Conservation (phyloP, 139 green algal species). For the Chlamydomonas sp. region DNA sequence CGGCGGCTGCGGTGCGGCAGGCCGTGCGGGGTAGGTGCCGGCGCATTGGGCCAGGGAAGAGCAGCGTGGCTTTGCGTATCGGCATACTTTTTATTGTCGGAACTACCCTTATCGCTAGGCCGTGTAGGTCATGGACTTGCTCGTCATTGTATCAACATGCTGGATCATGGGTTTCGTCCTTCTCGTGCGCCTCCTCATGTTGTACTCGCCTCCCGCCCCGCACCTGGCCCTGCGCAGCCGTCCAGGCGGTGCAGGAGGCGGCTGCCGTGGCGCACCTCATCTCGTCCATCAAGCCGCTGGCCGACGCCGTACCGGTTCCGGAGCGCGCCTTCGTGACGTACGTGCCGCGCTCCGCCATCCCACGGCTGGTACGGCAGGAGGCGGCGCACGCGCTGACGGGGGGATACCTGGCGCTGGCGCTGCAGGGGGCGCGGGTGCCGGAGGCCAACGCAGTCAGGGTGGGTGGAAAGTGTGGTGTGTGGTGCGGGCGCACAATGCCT, state of each 20-base stretch:
- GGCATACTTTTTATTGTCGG: too few relatives aligned
- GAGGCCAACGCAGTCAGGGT: constrained; percentile 14
- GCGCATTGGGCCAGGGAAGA: too few relatives aligned
- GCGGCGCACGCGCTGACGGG: constrained; percentile 12
- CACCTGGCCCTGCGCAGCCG: background rate
- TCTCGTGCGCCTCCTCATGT: too few relatives aligned
- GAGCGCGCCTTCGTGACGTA: constrained; percentile 32
- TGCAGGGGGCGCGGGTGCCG: constrained; percentile 20
- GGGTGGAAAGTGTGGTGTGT: background rate
- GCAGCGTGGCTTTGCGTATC: too few relatives aligned
- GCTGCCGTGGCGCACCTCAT: background rate
- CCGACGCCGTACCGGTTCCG: constrained; percentile 26
- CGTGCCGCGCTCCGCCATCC: constrained; percentile 30
- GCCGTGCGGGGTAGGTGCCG: too few relatives aligned
- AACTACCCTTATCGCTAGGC: too few relatives aligned
- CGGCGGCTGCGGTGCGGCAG: too few relatives aligned
- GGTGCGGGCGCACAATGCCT: background rate
- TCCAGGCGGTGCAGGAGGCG: background rate
- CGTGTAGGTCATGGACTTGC: too few relatives aligned
- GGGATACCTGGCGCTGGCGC: constrained; percentile 21
- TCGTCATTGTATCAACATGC: too few relatives aligned
- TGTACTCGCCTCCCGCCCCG: too few relatives aligned
- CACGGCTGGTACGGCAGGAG: constrained; percentile 25
- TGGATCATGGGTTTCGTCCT: too few relatives aligned
- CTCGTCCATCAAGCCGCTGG: constrained; percentile 3